These are phyloP conservation scores for Mycena epipterygia DNA, from an alignment of 768 basidiomycete species.

Conservation along the genomic window DNA sequence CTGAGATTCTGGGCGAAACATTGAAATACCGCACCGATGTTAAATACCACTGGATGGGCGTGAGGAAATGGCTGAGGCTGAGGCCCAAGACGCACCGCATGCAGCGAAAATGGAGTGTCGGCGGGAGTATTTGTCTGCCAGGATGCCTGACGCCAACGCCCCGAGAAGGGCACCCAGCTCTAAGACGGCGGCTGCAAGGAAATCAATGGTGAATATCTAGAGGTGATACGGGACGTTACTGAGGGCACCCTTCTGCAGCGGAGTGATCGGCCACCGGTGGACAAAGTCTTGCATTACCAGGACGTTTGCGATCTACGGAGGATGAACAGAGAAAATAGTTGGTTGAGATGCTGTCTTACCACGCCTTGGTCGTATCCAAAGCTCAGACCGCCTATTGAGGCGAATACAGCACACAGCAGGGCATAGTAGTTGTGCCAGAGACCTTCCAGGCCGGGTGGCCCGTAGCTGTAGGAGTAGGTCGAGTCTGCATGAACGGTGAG, in stretches of 20 bases:
- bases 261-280: constrained; percentile 75
- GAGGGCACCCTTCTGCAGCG: constrained; percentile 82
- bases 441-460: constrained; percentile 76
- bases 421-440: constrained; percentile 76
- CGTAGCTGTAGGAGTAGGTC: constrained; percentile 78
- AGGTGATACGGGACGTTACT: constrained; percentile 60
- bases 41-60: constrained; percentile 68
- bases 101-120: constrained; percentile 76
- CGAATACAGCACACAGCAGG: constrained; percentile 78
- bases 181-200: constrained; percentile 73
- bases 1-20: constrained; percentile 66
- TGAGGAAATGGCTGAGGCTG: neutral
- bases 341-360: constrained; percentile 41
- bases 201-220: neutral
- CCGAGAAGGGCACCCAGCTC: constrained; percentile 88
- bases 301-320: constrained; percentile 78
- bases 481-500: constrained; percentile 52
- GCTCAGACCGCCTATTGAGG: constrained; percentile 81
- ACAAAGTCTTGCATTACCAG: constrained; percentile 86
- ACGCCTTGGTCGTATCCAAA: constrained; percentile 92
- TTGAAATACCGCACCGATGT: constrained; percentile 80
- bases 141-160: constrained; percentile 73
- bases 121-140: constrained; percentile 78
- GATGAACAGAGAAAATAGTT: neutral
- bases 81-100: constrained; percentile 64